Evolutionary conservation across 352 stramenopile species (phyloP), one percentile per base, ranked within the genome.

Genomic region (Blastocystis sp.): DNA sequence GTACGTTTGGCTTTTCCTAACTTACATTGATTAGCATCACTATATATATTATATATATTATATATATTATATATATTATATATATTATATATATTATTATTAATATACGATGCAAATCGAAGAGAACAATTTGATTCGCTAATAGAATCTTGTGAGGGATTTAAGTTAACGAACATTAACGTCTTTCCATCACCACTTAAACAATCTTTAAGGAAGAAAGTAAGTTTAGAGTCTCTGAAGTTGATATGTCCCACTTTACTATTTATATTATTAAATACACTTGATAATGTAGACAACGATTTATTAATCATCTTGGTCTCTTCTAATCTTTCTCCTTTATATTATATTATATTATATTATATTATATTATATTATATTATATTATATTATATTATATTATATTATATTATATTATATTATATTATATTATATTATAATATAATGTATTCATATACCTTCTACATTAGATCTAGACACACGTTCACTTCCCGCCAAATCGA

Each of bases 81-180:
- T 9, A 47, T 47, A 16, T 64, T 55, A 31, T 68, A 68, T 19
- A 35, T 68, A 46, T 68, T 68, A 4, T 94, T 75, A 72, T 94
- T 94, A 23, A 75, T 71, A 41, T 91, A 82, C 33, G 83, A 72
- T 4, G 90, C 92, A 71, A 99, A 99, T 40, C 90, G 78, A 25
- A 99, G 78, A 55, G 85, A 95, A 73, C 89, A 98, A 2, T 98
- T 69, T 66, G 84, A 93, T 73, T 99, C 92, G 65, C 89, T 79
- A 30, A 91, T 74, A 54, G 85, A 94, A 37, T 78, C 73, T 24
- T 81, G 76, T 16, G 87, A 95, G 1, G 92, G 90, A 66, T 83
- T 94, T 23, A 98, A 70, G 69, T 97, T 97, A 34, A 97, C 89
- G 77, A 99, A 94, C 90, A 98, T 98, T 33, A 99, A 75, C 59